phyloP scores from a whole-genome alignment of 805 yeast genomes.

The Kodamaea sagamina region DNA sequence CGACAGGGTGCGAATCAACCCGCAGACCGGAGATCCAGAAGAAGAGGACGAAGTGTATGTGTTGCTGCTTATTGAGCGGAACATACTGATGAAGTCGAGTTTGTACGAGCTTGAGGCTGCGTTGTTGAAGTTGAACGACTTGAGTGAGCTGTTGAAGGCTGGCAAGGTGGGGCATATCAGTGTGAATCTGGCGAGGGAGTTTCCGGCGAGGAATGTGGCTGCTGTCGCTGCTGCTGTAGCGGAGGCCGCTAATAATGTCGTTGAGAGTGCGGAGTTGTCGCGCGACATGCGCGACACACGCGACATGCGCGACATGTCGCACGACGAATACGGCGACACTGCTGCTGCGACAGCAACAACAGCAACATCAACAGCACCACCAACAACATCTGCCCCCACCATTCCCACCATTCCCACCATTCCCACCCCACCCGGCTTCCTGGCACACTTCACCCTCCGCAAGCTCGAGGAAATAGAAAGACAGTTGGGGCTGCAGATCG shows the following conservation, averaged over 20 bases:
- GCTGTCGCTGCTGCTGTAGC: conserved; percentile 6
- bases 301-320: neutral
- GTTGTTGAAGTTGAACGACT: conserved; percentile 28
- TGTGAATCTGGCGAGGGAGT: neutral
- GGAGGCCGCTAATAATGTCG: neutral
- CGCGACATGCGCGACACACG: neutral
- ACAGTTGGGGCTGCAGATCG: neutral
- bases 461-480: conserved; percentile 3
- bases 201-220: neutral
- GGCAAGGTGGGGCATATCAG: conserved; percentile 21
- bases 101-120: conserved; percentile 32
- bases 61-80: conserved; percentile 18
- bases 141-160: conserved; percentile 33
- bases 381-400: no score
- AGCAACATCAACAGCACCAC: no score
- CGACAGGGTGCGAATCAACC: conserved; percentile 3
- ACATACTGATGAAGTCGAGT: conserved; percentile 18
- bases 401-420: no score
- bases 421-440: conserved; percentile 1
- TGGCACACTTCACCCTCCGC: conserved; percentile 3
- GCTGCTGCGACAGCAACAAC: no score
- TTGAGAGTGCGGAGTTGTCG: neutral
- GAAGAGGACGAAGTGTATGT: conserved; percentile 10
- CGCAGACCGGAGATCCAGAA: conserved; percentile 3
- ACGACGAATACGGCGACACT: no score